phyloP scores from a whole-genome alignment of 768 basidiomycete genomes.

The Rossbeevera mucosa region DNA sequence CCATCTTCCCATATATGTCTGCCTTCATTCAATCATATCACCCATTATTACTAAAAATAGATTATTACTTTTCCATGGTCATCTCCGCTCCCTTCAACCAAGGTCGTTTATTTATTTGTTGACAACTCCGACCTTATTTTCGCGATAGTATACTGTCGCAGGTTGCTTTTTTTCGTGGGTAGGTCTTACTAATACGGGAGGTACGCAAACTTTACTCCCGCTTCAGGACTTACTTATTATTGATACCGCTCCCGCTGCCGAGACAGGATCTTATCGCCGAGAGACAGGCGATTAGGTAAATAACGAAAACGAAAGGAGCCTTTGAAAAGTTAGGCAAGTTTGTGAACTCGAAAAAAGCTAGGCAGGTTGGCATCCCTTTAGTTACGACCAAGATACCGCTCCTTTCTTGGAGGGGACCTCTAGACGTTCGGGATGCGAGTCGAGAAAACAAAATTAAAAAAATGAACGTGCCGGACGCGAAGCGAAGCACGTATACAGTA shows the following conservation, averaged over 20 bases:
- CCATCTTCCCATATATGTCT: constrained; percentile 38
- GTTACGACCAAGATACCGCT: constrained; percentile 4
- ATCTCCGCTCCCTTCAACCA: constrained; percentile 19
- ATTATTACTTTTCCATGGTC: constrained; percentile 15
- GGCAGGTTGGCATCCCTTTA: constrained; percentile 31
- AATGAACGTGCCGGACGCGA: not conserved
- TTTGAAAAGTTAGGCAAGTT: no score
- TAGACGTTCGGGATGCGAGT: not conserved
- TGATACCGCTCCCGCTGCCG: constrained; percentile 31
- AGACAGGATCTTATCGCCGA: constrained; percentile 54
- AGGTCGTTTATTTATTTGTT: not conserved
- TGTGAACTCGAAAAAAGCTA: constrained; percentile 34
- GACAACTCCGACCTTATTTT: not conserved
- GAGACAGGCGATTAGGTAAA: constrained; percentile 47
- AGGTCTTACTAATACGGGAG: constrained; percentile 14
- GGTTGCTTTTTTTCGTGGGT: not conserved
- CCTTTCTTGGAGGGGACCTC: not conserved
- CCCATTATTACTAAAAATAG: constrained; percentile 10
- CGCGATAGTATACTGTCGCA: no score
- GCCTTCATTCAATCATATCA: constrained; percentile 58
- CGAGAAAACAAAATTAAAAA: not conserved
- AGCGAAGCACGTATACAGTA: not conserved
- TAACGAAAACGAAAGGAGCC: constrained; percentile 52
- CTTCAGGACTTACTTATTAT: constrained; percentile 7
- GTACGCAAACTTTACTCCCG: constrained; percentile 25